Evolutionary conservation across 257 asterid species (phyloP), one percentile per base, ranked within the genome.

Genomic region (Osmanthus fragrans): DNA sequence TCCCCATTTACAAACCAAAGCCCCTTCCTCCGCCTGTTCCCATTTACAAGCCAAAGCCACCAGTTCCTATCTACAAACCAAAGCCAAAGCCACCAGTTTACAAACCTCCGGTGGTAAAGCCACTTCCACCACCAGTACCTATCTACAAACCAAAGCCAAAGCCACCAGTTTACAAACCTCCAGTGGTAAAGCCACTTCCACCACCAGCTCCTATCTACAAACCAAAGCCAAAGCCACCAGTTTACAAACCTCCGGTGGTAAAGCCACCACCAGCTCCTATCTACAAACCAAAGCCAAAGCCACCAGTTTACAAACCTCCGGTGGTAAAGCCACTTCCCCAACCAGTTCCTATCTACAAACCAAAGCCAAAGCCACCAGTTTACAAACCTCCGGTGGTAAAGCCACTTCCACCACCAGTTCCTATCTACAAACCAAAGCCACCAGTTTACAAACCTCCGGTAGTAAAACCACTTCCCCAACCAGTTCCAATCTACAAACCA

Each of bases 391-490:
- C 66, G 1, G 1, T 58, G 1, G 66, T 58, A 19, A 33, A 23
- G 27, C 86, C 85, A 25, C 39, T 78, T 37, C 82, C 85, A 2
- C 49, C 83, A 0, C 79, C 63, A 49, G 65, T 15, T 37, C 80
- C 80, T 11, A 40, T 77, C 39, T 79, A 75, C 79, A 83, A 76
- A 72, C 89, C 63, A n/a, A 51, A 51, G 25, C 63, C 63, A 19
- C 63, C 63, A 51, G 19, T 51, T 51, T 51, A 51, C 23, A 51
- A 19, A 3, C 63, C 63, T 16, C 83, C 72, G 13, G 18, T 76
- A 8, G 69, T 30, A 5, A 81, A 83, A 70, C 85, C 92, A 4
- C 86, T 79, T 4, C 87, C 85, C 30, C 92, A 90, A 0, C 87
- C 88, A 0, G 27, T 77, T 9, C 93, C 90, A 4, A 72, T 81